Base-by-base conservation (phyloP, 305 asterid species). In the Stenogyne calaminthoides region DNA sequence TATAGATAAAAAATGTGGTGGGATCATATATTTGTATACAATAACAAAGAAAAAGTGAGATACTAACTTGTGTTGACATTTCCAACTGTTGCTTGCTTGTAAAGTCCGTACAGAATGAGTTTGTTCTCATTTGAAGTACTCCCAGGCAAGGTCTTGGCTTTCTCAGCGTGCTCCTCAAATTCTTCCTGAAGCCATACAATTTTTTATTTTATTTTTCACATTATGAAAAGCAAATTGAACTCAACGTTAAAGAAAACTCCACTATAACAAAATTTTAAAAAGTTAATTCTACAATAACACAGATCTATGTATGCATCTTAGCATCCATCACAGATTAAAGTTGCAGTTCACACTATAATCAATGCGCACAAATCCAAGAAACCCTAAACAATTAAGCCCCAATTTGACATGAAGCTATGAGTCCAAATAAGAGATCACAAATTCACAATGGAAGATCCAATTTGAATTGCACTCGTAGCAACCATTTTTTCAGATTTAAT, bases 141-240 rank as follows among this genome's bases (percentile, higher is more conserved):
- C 77, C 85, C 96, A 1, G 99, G 96, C 84, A 94, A 80, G 76
- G 90, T 85, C 88, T 90, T 94, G 36, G 92, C 98, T 75, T 88
- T 89, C 90, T 83, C 93, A 42, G 99, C 98, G 39, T 90, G 64
- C 80, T 80, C 89, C 78, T 94, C 99, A 79, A 94, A 94, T 36
- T 94, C 99, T 73, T 94, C 99, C 99, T 94, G 80, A 22, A 85
- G 3, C 60, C 73, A 64, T 32, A 58, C 4, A 69, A 44, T 32
- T 25, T 25, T 25, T 25, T 25, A 25, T 25, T 52, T 15, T 14
- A 22, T 10, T n/a, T 52, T 60, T 8, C 14, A 25, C 46, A 27
- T 51, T 39, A 52, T 51, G 11, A 44, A 57, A 3, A 56, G 52
- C 54, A 56, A 68, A 69, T 44, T 54, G 32, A 73, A 15, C 71